phyloP scores from a whole-genome alignment of 2,329 filamentous ascomycete genomes.

The Penicillium sp. region DNA sequence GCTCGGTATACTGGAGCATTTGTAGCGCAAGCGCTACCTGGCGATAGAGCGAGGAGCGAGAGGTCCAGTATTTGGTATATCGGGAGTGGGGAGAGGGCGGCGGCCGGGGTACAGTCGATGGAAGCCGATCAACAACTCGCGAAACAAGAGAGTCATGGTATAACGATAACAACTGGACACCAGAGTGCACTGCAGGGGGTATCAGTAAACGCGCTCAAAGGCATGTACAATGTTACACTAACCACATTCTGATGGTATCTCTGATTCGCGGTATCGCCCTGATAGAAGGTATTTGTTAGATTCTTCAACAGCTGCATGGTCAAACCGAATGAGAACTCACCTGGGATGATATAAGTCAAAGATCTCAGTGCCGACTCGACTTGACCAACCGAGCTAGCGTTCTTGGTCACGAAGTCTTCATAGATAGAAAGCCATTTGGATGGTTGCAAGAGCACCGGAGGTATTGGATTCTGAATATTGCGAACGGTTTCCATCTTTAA shows the following conservation, averaged over 20 bases:
- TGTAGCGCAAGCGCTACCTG: conserved; percentile 79
- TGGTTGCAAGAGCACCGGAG: conserved; percentile 34
- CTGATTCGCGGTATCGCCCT: conserved; percentile 65
- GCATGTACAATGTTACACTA: conserved; percentile 29
- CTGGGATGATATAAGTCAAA: conserved; percentile 92
- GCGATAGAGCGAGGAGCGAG: conserved; percentile 67
- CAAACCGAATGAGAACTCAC: conserved; percentile 32
- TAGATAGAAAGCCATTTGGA: conserved; percentile 42
- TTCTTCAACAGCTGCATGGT: not conserved
- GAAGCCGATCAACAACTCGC: conserved; percentile 58
- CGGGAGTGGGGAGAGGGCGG: conserved; percentile 58
- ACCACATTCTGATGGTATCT: conserved; percentile 88
- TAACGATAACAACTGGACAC: conserved; percentile 82
- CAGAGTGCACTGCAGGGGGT: conserved; percentile 64
- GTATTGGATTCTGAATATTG: conserved; percentile 29
- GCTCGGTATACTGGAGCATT: conserved; percentile 89
- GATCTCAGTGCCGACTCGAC: conserved; percentile 92
- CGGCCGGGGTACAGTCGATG: conserved; percentile 49
- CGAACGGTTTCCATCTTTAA: conserved; percentile 34
- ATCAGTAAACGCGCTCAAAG: not conserved
- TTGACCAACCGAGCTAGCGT: conserved; percentile 87
- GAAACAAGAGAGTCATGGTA: conserved; percentile 89
- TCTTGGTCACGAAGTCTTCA: conserved; percentile 85
- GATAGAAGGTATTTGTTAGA: not conserved
- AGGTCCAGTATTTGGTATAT: conserved; percentile 64